Evolutionary conservation across 2,329 filamentous ascomycete species (phyloP), one percentile per base, ranked within the genome.

Genomic region (Annulohypoxylon truncatum): DNA sequence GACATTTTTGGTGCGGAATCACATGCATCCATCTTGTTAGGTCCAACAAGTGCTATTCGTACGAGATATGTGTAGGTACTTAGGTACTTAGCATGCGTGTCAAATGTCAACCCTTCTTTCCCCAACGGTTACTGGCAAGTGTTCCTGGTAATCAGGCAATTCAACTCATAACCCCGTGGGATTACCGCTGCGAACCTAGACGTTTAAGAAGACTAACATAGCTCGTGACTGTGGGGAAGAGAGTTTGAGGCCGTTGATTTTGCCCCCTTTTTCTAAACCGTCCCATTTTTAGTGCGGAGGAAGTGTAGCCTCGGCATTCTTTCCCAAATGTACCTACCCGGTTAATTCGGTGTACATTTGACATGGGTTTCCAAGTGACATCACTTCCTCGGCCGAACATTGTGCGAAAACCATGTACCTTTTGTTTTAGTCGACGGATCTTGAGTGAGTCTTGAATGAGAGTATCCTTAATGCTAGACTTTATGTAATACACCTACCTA

Each of bases 161-260:
- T 52, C 54, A 4, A 38, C 50, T 47, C 10, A 33, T 24, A 28
- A 59, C 56, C 64, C 67, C 57, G 8, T 64, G 60, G 63, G 67
- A 60, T 59, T 35, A 56, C 52, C 53, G 52, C 42, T 38, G 8
- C 33, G 61, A 42, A 24, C 12, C 29, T 61, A 46, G 33, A 52
- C 56, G 33, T 44, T 61, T 50, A 44, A 60, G 57, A 57, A 28
- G 18, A 29, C 50, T 51, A n/a, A n/a, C n/a, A n/a, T 65, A 63
- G 61, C 67, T 68, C 61, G 64, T 70, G 64, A 65, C 58, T 69
- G 65, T 71, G 69, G 68, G 67, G 69, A 70, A 68, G 63, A 67
- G 55, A 28, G 56, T 69, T 67, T 50, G 60, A 52, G 38, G 22
- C 64, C 67, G 68, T 64, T 48, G 64, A 64, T 53, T 65, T 71